phyloP scores from a whole-genome alignment of 2,329 filamentous ascomycete species.

The Penicillium sp. region DNA sequence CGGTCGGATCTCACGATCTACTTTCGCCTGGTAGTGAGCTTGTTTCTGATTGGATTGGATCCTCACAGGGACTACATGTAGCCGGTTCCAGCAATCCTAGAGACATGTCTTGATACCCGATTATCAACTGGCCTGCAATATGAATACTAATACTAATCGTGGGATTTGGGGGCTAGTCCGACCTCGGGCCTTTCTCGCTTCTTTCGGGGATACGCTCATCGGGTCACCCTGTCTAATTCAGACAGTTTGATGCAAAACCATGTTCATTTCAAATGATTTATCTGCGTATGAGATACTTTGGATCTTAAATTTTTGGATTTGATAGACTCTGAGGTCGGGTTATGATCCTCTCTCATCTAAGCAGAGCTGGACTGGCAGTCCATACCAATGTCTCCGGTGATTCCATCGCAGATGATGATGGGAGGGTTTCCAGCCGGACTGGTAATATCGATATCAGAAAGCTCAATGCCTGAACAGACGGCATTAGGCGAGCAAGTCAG shows the following conservation, averaged over 20 bases:
- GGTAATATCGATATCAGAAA: slow-evolving; percentile 56
- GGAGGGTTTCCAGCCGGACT: slow-evolving; percentile 48
- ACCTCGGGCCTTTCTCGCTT: no score
- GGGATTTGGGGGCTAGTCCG: no score
- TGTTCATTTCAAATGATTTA: background rate
- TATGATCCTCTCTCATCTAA: background rate
- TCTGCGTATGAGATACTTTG: background rate
- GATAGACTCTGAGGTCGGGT: background rate
- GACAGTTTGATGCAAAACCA: no score
- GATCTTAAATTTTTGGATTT: background rate
- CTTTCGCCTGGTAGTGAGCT: no score
- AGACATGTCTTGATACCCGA: no score
- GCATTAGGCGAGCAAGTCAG: slow-evolving; percentile 58
- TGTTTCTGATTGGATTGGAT: no score
- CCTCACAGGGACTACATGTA: no score
- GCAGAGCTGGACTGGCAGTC: slow-evolving; percentile 31
- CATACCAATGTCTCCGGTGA: slow-evolving; percentile 43
- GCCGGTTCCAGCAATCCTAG: no score
- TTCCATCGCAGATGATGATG: slow-evolving; percentile 54
- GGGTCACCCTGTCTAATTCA: background rate
- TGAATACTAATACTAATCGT: no score
- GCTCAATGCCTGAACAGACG: slow-evolving; percentile 56
- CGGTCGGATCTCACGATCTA: no score
- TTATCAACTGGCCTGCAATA: no score
- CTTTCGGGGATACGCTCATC: background rate